Conservation (phyloP, 805 yeast species). For the Groenewaldozyma salmanticensis region DNA sequence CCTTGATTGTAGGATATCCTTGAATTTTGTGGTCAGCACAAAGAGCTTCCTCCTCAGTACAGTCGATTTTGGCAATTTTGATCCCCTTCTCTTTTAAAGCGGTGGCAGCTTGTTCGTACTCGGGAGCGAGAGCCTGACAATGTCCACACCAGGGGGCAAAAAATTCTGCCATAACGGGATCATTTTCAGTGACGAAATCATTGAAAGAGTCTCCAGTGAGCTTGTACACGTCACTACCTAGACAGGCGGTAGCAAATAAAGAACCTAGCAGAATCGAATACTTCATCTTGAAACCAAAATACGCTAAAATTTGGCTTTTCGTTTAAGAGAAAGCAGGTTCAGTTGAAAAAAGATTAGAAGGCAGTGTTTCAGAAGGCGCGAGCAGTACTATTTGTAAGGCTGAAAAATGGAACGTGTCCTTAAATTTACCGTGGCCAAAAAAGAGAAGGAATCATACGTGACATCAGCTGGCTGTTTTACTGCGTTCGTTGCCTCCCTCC, state of each 20-base stretch:
- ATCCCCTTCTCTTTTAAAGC: conserved; percentile 35
- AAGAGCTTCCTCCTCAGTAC: conserved; percentile 64
- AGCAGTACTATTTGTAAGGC: too few species aligned
- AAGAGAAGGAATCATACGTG: too few species aligned
- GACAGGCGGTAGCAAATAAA: conserved; percentile 51
- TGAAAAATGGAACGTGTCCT: too few species aligned
- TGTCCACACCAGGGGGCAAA: conserved; percentile 99
- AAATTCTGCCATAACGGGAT: conserved; percentile 72
- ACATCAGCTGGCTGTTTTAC: too few species aligned
- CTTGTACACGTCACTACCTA: conserved; percentile 80
- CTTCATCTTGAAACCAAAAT: conserved; percentile 30
- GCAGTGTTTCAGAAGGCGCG: too few species aligned
- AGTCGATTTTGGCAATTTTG: conserved; percentile 55
- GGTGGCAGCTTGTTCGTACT: conserved; percentile 57
- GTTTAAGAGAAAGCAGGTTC: too few species aligned
- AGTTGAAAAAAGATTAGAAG: too few species aligned
- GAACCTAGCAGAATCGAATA: conserved; percentile 22
- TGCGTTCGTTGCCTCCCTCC: too few species aligned
- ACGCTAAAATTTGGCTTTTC: too few species aligned
- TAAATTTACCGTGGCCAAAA: too few species aligned
- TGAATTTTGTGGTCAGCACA: conserved; percentile 59
- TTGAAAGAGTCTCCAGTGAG: conserved; percentile 59
- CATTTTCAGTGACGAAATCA: conserved; percentile 56
- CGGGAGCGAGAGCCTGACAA: conserved; percentile 63
- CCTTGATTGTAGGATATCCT: conserved; percentile 80